Percentiles rank a stretch among this genome's conserved stretches.
These are phyloP conservation scores for Aegilops umbellulata DNA, from an alignment of 176 grass and related monocot genomes.

Conservation along the genomic window DNA sequence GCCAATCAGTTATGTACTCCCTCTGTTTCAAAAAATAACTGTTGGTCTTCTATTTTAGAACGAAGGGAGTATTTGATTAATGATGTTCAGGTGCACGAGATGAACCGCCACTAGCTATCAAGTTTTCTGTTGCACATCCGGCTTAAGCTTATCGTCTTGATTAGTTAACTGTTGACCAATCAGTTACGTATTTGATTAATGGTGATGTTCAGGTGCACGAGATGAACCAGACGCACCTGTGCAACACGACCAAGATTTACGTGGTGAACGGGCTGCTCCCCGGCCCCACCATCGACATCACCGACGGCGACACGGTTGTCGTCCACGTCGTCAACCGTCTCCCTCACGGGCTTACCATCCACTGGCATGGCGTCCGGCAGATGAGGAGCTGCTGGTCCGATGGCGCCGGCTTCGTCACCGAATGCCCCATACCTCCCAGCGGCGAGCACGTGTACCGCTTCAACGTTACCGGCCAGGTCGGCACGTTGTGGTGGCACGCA, in stretches of 20 bases:
- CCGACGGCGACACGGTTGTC: conserved; percentile 33
- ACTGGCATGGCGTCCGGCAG: not conserved
- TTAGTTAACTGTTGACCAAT: too few species aligned
- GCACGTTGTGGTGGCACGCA: not conserved
- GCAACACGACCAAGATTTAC: conserved; percentile 35
- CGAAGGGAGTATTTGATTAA: too few species aligned
- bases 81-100: too few species aligned
- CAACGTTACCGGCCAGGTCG: conserved; percentile 14
- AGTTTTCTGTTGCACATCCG: too few species aligned
- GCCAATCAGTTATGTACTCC: too few species aligned
- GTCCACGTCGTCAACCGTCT: conserved; percentile 11
- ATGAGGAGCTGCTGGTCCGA: conserved; percentile 24
- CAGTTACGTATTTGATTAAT: too few species aligned
- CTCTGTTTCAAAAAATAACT: too few species aligned
- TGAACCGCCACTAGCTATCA: too few species aligned
- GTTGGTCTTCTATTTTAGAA: too few species aligned
- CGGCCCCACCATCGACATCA: not conserved
- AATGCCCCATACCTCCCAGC: conserved; percentile 35
- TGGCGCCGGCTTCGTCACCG: conserved; percentile 29
- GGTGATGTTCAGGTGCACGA: conserved; percentile 10
- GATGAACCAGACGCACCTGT: conserved; percentile 24
- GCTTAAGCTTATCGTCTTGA: too few species aligned
- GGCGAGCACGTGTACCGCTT: conserved; percentile 29
- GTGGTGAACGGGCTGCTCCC: conserved; percentile 29
- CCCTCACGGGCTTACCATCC: not conserved